Evolutionary conservation across 768 basidiomycete genomes (phyloP).

Genomic region (Rhizopogon roseolus): DNA sequence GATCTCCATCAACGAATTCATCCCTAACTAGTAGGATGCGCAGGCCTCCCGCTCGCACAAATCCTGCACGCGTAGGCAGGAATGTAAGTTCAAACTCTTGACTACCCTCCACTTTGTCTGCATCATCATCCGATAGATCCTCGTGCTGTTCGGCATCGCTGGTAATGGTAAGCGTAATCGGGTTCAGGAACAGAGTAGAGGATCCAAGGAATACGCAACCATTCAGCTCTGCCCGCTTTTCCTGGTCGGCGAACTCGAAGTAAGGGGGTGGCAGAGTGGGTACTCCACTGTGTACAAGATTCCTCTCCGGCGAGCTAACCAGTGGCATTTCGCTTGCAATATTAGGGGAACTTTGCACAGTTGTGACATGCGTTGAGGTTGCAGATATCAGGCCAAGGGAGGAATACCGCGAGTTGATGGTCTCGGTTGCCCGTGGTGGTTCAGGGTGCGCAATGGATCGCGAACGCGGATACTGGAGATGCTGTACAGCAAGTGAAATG

Average conservation of each 20-base stretch:
- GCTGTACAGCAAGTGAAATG: slow-evolving; percentile 59
- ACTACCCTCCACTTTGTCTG: slow-evolving; percentile 31
- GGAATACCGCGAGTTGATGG: slow-evolving; percentile 5
- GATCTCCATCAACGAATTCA: slow-evolving; percentile 29
- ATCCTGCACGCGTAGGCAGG: slow-evolving; percentile 54
- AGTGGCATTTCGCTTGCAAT: slow-evolving; percentile 5
- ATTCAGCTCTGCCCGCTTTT: slow-evolving; percentile 21
- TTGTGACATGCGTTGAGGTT: neutral
- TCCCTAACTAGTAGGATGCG: slow-evolving; percentile 66
- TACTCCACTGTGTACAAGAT: slow-evolving; percentile 4
- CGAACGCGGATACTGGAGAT: slow-evolving; percentile 43
- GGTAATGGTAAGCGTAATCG: slow-evolving; percentile 28
- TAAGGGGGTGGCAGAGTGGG: slow-evolving; percentile 39
- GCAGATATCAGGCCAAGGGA: slow-evolving; percentile 6
- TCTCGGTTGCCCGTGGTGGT: neutral
- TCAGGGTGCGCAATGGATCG: slow-evolving; percentile 9
- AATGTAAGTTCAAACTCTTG: slow-evolving; percentile 65
- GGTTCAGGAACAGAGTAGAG: slow-evolving; percentile 44
- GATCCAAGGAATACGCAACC: slow-evolving; percentile 45
- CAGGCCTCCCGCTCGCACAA: slow-evolving; percentile 62
- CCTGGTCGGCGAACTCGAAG: slow-evolving; percentile 37
- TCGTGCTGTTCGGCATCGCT: slow-evolving; percentile 1
- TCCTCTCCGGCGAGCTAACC: slow-evolving; percentile 11
- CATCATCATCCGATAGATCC: slow-evolving; percentile 6
- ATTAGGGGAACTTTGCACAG: slow-evolving; percentile 3